Evolutionary conservation across 192 early-diverging fungal species (phyloP), one percentile per base, ranked within the genome.

Genomic region (Rhizophagus clarus): DNA sequence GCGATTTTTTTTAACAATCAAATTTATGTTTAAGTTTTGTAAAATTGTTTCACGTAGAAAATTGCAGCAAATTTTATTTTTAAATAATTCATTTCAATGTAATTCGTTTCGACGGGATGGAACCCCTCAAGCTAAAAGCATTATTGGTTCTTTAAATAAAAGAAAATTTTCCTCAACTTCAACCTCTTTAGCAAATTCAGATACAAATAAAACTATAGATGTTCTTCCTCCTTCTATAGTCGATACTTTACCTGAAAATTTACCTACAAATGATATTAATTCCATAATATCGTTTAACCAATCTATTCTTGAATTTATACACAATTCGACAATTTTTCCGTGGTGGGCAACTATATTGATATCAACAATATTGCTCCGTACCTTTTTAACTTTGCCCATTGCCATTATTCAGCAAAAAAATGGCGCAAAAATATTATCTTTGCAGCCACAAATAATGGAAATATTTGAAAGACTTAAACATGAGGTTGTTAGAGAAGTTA

Each of bases 341-440:
- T 91, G 89, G 89, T 90, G 90, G 90, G 86, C 84, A 1, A 87
- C 88, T 14, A 87, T 91, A 61, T 80, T 90, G 51, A 74, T 81
- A 1, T 77, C 84, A 0, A 89, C 89, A 1, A 77, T 89, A n/a
- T 29, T 83, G 3, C 83, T 90, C n/a, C 79, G 88, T n/a, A 82
- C 86, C 4, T 72, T 81, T 1, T 80, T 89, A 51, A 89, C 89
- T 1, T 64, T 89, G 6, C 91, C 91, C 20, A 85, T 92, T 29
- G 89, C 91, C 12, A 85, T 92, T 12, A 88, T 88, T 37, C 91
- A 92, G 79, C 91, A 88, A 81, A 77, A 87, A 10, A 87, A 80
- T 28, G 34, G 87, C 3, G 87, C 84, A 1, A 80, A 83, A 14
- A 87, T 86, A 83, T 75, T 90, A 47, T 76, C 76, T 0, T 60